phyloP scores from a whole-genome alignment of 306 rosid species.

The Pyrus betulifolia region DNA sequence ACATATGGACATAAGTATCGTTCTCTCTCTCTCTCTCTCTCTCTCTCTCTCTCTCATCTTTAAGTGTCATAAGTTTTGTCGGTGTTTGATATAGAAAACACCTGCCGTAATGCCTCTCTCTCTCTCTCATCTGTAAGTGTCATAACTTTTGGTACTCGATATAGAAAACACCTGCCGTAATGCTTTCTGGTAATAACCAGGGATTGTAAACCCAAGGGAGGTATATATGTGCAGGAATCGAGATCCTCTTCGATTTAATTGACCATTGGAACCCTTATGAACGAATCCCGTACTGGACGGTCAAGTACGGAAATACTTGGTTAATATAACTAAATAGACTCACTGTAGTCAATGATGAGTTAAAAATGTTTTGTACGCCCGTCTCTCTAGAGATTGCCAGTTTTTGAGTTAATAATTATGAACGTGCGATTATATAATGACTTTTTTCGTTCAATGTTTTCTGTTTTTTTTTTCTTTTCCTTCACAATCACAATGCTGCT shows the following conservation, averaged over 20 bases:
- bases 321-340: not conserved
- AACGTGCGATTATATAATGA: too few species aligned
- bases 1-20: not conserved
- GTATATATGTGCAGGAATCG: not conserved
- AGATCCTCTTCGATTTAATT: too few species aligned
- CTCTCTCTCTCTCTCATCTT: not conserved
- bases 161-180: not conserved
- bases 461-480: too few species aligned
- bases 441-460: too few species aligned
- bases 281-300: too few species aligned
- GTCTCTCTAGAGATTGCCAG: too few species aligned
- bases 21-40: not conserved
- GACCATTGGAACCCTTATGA: too few species aligned
- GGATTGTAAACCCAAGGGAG: slow-evolving; percentile 19
- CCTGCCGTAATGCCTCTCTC: not conserved
- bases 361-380: too few species aligned
- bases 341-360: not conserved
- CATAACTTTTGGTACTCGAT: not conserved
- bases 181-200: not conserved
- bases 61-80: not conserved
- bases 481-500: too few species aligned
- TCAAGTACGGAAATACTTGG: not conserved
- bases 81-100: not conserved
- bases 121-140: not conserved
- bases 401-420: too few species aligned